Conservation (phyloP, 2,329 filamentous ascomycete genomes). For the Coniochaeta hoffmannii region DNA sequence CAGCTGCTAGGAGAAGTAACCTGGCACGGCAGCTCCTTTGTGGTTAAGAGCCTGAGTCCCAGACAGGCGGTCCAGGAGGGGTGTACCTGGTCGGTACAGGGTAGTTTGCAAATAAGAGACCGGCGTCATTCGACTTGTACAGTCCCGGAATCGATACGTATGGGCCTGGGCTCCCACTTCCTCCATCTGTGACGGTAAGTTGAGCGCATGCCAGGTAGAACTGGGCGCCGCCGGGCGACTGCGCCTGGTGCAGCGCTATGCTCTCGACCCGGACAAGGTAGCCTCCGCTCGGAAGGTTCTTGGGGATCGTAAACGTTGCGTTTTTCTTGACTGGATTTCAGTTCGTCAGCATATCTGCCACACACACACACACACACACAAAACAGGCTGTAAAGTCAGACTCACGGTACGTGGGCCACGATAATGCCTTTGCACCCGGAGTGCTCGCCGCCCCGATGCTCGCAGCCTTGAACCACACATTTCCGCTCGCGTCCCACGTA, state of each 20-base stretch:
- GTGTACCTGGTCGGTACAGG: conserved; percentile 5
- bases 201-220: conserved; percentile 9
- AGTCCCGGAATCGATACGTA: conserved; percentile 7
- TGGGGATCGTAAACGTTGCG: not conserved
- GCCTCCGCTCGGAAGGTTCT: conserved; percentile 1
- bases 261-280: conserved; percentile 10
- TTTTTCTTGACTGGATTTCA: not conserved
- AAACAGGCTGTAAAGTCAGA: too few species aligned
- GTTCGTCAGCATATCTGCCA: too few species aligned
- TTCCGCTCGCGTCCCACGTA: conserved; percentile 22
- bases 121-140: conserved; percentile 6
- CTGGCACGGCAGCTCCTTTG: too few species aligned
- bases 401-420: conserved; percentile 9
- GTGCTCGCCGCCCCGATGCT: conserved; percentile 12
- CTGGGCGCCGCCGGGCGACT: conserved; percentile 8
- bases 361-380: not conserved
- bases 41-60: not conserved
- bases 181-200: conserved; percentile 8
- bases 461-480: conserved; percentile 25
- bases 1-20: not conserved
- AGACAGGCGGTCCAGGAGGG: conserved; percentile 7
- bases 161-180: conserved; percentile 5
- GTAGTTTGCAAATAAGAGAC: conserved; percentile 5
- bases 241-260: conserved; percentile 9
- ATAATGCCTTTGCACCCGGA: not conserved